Evolutionary conservation across 106 monocot genomes (phyloP).

Genomic region (Platanthera zijinensis): DNA sequence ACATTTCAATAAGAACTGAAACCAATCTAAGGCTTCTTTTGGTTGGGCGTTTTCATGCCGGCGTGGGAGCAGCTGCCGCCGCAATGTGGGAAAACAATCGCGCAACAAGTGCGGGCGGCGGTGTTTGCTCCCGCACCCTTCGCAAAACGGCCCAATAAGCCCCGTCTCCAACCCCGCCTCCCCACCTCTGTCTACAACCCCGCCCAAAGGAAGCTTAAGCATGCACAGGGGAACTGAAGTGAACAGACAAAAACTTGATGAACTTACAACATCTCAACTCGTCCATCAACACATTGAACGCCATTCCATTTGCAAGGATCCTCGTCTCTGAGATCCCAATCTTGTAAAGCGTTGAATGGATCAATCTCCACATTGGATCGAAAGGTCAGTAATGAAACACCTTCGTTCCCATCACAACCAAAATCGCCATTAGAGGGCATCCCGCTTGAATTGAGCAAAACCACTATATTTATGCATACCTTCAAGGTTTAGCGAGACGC

Average conservation of each 20-base stretch:
- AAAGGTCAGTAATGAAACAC: conserved; percentile 50
- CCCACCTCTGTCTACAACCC: too few relatives aligned
- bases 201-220: background rate
- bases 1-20: too few relatives aligned
- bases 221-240: background rate
- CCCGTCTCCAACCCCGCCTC: too few relatives aligned
- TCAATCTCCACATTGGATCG: conserved; percentile 60
- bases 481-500: conserved; percentile 51
- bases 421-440: background rate
- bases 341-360: conserved; percentile 45
- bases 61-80: too few relatives aligned
- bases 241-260: background rate
- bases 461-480: conserved; percentile 21
- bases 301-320: conserved; percentile 74
- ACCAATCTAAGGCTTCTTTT: too few relatives aligned
- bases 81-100: too few relatives aligned
- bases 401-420: conserved; percentile 27
- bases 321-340: conserved; percentile 47
- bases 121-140: too few relatives aligned
- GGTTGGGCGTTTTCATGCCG: too few relatives aligned
- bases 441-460: background rate
- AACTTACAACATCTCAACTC: conserved; percentile 76
- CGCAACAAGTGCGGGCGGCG: too few relatives aligned
- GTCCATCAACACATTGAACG: conserved; percentile 54
- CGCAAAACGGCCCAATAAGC: too few relatives aligned